Evolutionary conservation across 140 eudicot species (phyloP).

Genomic region (Senecio squalidus): DNA sequence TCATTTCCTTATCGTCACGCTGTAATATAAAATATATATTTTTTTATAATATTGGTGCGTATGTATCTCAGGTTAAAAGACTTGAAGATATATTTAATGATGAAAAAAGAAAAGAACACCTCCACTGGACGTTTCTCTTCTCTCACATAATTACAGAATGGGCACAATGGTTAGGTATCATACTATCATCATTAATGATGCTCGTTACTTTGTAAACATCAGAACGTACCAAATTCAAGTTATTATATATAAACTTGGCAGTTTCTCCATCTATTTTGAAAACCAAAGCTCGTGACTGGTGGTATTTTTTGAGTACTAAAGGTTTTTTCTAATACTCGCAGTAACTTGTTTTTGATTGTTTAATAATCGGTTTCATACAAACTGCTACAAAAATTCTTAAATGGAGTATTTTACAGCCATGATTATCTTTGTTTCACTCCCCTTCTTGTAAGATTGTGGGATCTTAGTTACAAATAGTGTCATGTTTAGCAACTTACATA

Average conservation of each 20-base stretch:
- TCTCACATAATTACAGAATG: slow-evolving; percentile 77
- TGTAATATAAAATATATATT: not conserved
- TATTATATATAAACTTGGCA: too few relatives aligned
- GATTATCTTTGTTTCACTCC: not conserved
- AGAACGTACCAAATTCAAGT: too few relatives aligned
- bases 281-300: too few relatives aligned
- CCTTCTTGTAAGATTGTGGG: not conserved
- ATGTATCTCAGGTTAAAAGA: slow-evolving; percentile 33
- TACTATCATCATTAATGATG: not conserved
- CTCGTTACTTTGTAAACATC: too few relatives aligned
- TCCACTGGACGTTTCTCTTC: slow-evolving; percentile 80
- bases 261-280: too few relatives aligned
- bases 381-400: not conserved
- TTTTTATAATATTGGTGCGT: not conserved
- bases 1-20: not conserved
- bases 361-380: too few relatives aligned
- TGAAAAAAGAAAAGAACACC: slow-evolving; percentile 45
- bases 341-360: too few relatives aligned
- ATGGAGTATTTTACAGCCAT: not conserved
- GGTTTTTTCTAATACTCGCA: too few relatives aligned
- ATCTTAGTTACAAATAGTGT: not conserved
- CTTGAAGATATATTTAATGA: slow-evolving; percentile 56
- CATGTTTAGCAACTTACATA: not conserved
- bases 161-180: slow-evolving; percentile 94
- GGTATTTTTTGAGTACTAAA: too few relatives aligned